These are phyloP conservation scores for Nymphaea colorata DNA, from an alignment of 164 flowering plant species.

Conservation along the genomic window DNA sequence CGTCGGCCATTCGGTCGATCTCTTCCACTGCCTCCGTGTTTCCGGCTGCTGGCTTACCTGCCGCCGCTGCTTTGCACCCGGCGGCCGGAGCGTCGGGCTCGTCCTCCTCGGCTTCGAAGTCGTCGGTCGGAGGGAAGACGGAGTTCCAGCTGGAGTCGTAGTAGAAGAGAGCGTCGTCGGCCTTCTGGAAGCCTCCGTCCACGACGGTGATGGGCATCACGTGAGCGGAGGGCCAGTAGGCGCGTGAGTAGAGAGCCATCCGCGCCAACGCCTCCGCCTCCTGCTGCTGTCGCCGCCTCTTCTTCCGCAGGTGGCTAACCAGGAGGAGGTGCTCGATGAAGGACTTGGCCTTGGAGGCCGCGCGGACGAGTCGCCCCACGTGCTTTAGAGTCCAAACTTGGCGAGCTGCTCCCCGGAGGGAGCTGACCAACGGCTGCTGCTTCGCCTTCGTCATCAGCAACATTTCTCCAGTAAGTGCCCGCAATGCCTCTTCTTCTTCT, in stretches of 20 bases:
- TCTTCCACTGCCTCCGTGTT: slow-evolving; percentile 27
- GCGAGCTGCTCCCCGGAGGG: background rate
- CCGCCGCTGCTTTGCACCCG: slow-evolving; percentile 17
- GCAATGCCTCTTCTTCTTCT: too few relatives aligned
- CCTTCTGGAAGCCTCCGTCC: slow-evolving; percentile 7
- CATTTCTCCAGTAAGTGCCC: too few relatives aligned
- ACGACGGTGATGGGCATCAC: slow-evolving; percentile 37
- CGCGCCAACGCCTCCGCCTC: slow-evolving; percentile 19
- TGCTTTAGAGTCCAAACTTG: slow-evolving; percentile 8
- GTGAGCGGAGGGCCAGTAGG: slow-evolving; percentile 78
- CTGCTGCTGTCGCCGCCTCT: slow-evolving; percentile 15
- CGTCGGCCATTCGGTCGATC: slow-evolving; percentile 71
- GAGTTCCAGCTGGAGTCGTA: slow-evolving; percentile 61
- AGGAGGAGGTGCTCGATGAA: slow-evolving; percentile 27
- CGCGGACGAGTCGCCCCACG: slow-evolving; percentile 30
- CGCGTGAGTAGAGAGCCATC: slow-evolving; percentile 60
- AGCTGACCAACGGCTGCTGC: too few relatives aligned
- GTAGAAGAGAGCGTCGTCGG: slow-evolving; percentile 18
- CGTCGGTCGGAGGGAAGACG: slow-evolving; percentile 8
- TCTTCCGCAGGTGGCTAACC: slow-evolving; percentile 13
- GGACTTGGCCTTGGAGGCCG: slow-evolving; percentile 47
- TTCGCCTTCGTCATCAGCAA: too few relatives aligned
- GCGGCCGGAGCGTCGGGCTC: slow-evolving; percentile 16
- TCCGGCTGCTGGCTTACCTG: too few relatives aligned
- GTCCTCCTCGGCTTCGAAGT: slow-evolving; percentile 3